Conservation (phyloP, 768 basidiomycete species). For the Trametes sanguinea region DNA sequence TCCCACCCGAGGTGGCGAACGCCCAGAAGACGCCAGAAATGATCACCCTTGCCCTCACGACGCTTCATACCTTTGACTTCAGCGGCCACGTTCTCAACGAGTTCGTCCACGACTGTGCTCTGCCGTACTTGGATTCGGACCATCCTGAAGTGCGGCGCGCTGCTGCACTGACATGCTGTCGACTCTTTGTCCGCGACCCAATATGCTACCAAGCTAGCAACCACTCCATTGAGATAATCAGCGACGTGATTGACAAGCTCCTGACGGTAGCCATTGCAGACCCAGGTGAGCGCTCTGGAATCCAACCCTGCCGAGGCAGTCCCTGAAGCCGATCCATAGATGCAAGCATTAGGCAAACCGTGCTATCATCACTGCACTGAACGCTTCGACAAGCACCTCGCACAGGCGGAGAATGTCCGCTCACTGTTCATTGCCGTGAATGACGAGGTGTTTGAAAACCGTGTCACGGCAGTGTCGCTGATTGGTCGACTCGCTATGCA, state of each 20-base stretch:
- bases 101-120: slow-evolving; percentile 87
- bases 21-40: slow-evolving; percentile 60
- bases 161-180: slow-evolving; percentile 90
- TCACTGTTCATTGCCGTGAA: slow-evolving; percentile 96
- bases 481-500: slow-evolving; percentile 93
- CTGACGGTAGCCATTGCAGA: slow-evolving; percentile 95
- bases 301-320: background rate
- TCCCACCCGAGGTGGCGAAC: slow-evolving; percentile 1
- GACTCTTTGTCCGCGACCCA: slow-evolving; percentile 89
- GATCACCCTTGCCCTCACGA: slow-evolving; percentile 80
- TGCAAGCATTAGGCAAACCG: slow-evolving; percentile 79
- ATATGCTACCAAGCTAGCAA: slow-evolving; percentile 96
- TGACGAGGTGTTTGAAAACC: slow-evolving; percentile 93
- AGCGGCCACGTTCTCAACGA: slow-evolving; percentile 94
- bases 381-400: slow-evolving; percentile 94
- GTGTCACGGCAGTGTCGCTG: slow-evolving; percentile 84
- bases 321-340: slow-evolving; percentile 44
- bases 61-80: slow-evolving; percentile 92
- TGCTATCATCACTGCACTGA: slow-evolving; percentile 86
- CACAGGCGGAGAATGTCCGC: slow-evolving; percentile 97
- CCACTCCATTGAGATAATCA: slow-evolving; percentile 95
- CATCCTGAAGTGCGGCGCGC: slow-evolving; percentile 83
- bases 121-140: slow-evolving; percentile 95
- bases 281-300: slow-evolving; percentile 59
- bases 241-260: slow-evolving; percentile 96